Percentiles rank a stretch among this genome's conserved stretches.
Evolutionary conservation across 768 basidiomycete species (phyloP).

Genomic region (Punctularia strigosozonata): DNA sequence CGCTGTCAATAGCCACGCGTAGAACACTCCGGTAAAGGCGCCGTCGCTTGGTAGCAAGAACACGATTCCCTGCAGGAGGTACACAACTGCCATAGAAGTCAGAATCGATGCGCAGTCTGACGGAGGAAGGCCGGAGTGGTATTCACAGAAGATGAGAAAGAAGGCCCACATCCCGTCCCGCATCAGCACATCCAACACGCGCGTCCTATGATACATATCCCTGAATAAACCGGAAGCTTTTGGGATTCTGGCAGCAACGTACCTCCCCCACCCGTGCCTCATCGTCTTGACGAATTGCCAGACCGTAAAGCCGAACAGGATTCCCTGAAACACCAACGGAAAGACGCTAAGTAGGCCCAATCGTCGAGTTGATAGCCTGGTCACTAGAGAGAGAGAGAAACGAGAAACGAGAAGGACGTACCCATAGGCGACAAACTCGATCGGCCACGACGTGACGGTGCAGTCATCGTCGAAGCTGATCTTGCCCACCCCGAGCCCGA

Average conservation of each 20-base stretch:
- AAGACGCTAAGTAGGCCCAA: slow-evolving; percentile 14
- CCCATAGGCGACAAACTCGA: neutral
- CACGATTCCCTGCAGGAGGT: no score
- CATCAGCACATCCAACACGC: slow-evolving; percentile 26
- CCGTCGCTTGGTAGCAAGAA: no score
- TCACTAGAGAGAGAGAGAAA: slow-evolving; percentile 10
- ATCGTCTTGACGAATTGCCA: slow-evolving; percentile 23
- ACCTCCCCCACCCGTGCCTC: slow-evolving; percentile 28
- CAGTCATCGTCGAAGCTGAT: slow-evolving; percentile 1
- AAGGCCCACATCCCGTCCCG: slow-evolving; percentile 36
- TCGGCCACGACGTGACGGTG: neutral
- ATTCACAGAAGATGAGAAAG: slow-evolving; percentile 25
- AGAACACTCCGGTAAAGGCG: no score
- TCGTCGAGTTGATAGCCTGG: slow-evolving; percentile 19
- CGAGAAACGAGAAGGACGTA: neutral
- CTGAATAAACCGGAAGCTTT: no score
- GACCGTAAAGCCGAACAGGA: slow-evolving; percentile 26
- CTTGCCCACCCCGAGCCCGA: neutral
- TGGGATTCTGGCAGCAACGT: no score
- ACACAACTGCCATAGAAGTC: no score
- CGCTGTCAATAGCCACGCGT: no score
- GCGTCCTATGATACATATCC: no score
- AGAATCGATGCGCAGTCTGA: no score
- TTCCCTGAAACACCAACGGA: neutral
- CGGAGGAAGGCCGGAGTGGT: neutral